Evolutionary conservation across 1,139 yeast genomes (phyloP), one percentile per base, ranked within the genome.

Genomic region (Suhomyces terraborum): DNA sequence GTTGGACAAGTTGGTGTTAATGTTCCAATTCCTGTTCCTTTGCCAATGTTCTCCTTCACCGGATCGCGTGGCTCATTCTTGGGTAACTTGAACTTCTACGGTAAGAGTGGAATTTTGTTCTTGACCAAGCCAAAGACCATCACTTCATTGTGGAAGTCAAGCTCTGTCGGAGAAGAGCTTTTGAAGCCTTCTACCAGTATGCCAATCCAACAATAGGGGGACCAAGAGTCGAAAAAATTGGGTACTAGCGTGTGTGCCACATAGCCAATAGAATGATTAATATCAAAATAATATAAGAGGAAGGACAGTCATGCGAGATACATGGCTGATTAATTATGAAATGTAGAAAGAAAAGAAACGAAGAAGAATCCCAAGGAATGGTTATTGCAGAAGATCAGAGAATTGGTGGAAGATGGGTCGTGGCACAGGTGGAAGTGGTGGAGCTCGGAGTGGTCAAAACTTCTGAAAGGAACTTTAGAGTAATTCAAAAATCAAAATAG

Each of bases 21-120:
- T 54, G 88, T 84, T 36, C 91, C 93, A 20, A 84, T 84, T 50
- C 93, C 91, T n/a, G 93, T 84, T 16, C 91, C 91, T 44, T 68
- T 84, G 58, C 91, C 93, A 48, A 82, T 84, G 87, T 84, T 84
- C 61, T 82, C 88, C 5, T 84, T 84, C 68, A 84, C 91, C 19
- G 93, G 93, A 25, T 81, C 80, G 61, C 83, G 84, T 67, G 87
- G 82, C 25, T 82, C 88, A 2, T 83, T 84, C 76, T 70, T 83
- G 53, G 91, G 93, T 32, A 89, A 84, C 59, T 74, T 84, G 69
- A 84, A 84, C 70, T 84, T 84, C 61, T 84, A 84, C 62, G 93
- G 93, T 47, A 81, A 82, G 67, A 78, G 85, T 10, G 91, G 91
- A 32, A 62, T 84, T 39, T 73, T 82, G 35, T 84, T 84, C 66